Evolutionary conservation across 1,284 basidiomycete genomes (phyloP).

Genomic region (Heterobasidion annosum): DNA sequence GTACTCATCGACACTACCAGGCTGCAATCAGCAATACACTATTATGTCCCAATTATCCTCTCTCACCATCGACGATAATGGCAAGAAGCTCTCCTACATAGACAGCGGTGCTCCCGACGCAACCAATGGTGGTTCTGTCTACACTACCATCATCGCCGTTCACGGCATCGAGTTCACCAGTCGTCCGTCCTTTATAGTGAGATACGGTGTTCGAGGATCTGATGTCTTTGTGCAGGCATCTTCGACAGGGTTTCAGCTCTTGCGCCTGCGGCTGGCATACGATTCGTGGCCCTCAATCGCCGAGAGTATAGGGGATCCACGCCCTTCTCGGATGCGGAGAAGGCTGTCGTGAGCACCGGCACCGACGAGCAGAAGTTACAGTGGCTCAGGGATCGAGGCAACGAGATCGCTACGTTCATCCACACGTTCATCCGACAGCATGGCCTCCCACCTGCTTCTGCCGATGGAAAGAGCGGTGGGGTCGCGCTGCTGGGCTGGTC

Average conservation of each 20-base stretch:
- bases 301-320: slow-evolving; percentile 16
- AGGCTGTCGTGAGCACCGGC: slow-evolving; percentile 13
- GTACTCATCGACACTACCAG: too few relatives aligned
- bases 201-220: too few relatives aligned
- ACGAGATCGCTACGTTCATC: slow-evolving; percentile 24
- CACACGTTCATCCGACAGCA: slow-evolving; percentile 20
- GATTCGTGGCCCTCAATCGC: slow-evolving; percentile 14
- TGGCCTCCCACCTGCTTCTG: slow-evolving; percentile 18
- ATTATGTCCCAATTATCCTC: not conserved
- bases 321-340: slow-evolving; percentile 14
- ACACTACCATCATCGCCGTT: slow-evolving; percentile 11
- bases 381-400: slow-evolving; percentile 18
- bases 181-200: slow-evolving; percentile 4
- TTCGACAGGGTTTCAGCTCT: not conserved
- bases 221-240: too few relatives aligned
- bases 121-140: not conserved
- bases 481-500: slow-evolving; percentile 29
- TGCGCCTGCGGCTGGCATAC: not conserved
- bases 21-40: too few relatives aligned
- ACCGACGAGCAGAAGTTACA: slow-evolving; percentile 13
- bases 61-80: slow-evolving; percentile 4
- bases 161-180: slow-evolving; percentile 10
- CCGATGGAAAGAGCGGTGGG: slow-evolving; percentile 21
- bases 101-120: slow-evolving; percentile 9
- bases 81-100: slow-evolving; percentile 8